Conservation (phyloP, 2,329 filamentous ascomycete species). For the Trichoderma sp. region DNA sequence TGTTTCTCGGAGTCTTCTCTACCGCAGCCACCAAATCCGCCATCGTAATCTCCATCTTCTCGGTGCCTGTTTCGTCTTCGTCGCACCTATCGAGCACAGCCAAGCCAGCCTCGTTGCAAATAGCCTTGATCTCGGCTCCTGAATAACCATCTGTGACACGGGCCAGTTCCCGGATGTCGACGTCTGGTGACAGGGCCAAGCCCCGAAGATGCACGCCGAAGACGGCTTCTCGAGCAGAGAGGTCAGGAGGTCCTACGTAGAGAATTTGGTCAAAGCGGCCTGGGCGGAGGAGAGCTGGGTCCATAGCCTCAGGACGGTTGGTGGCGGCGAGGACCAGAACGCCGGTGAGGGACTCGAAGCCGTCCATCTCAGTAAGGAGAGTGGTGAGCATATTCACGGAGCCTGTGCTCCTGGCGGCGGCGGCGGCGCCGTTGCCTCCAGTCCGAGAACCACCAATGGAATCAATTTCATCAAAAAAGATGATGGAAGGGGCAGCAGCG, state of each 20-base stretch:
- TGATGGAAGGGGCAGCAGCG: constrained; percentile 83
- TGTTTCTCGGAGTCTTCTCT: constrained; percentile 50
- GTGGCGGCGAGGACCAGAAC: constrained; percentile 89
- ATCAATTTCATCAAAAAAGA: constrained; percentile 97
- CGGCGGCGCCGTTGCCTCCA: constrained; percentile 40
- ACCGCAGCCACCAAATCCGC: constrained; percentile 45
- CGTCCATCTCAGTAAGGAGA: constrained; percentile 91
- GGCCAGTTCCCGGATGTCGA: constrained; percentile 65
- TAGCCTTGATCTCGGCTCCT: constrained; percentile 71
- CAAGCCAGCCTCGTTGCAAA: constrained; percentile 47
- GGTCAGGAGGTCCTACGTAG: constrained; percentile 80
- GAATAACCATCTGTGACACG: constrained; percentile 71
- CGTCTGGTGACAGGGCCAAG: constrained; percentile 57
- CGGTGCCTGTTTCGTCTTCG: constrained; percentile 28
- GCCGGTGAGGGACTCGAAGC: constrained; percentile 78
- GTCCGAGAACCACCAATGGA: constrained; percentile 63
- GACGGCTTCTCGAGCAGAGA: constrained; percentile 71
- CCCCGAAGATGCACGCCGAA: constrained; percentile 64
- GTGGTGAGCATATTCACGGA: constrained; percentile 85
- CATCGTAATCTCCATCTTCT: constrained; percentile 39
- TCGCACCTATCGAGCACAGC: constrained; percentile 41
- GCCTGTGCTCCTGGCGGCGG: constrained; percentile 33
- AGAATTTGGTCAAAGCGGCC: constrained; percentile 82
- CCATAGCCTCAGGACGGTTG: constrained; percentile 82
- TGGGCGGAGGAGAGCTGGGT: constrained; percentile 79